Evolutionary conservation across 176 grass and related monocot species (phyloP), one percentile per base, ranked within the genome.

Genomic region (Zea luxurians): DNA sequence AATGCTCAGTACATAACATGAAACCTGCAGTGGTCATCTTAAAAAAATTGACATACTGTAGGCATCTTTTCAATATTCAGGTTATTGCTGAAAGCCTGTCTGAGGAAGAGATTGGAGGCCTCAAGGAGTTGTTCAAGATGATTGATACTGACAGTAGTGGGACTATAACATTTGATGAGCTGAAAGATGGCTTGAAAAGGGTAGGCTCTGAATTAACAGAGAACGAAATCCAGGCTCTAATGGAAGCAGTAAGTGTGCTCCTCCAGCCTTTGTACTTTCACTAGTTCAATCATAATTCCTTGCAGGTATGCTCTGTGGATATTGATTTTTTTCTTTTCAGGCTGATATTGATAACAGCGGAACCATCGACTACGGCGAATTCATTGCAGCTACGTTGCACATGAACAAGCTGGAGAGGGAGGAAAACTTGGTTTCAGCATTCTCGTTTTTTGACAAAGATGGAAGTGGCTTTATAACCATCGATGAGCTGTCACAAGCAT

Each of bases 51-150:
- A 68, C 42, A 81, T 8, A 61, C 12, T 68, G 59, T 67, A 66
- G 0, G 1, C 49, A 68, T 84, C 13, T 63, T 59, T 73, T 55
- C 74, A 81, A 70, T 78, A 61, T 82, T 15, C 78, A 98, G 91
- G 95, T 98, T 73, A 98, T 98, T 86, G 95, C 95, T 74, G 95
- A 94, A 85, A 98, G 91, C 78, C 81, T 98, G 13, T 94, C 89
- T 50, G 91, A 98, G 86, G 95, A 98, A 91, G 95, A 98, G 87
- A 98, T 98, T 86, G 95, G 95, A 73, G 95, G 95, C 55, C 88
- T 98, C 73, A 98, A 88, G 83, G 91, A 98, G 81, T 70, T 98
- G 75, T 98, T 98, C 86, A 94, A 90, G 80, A 98, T 98, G 95
- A 98, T 98, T 48, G 95, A 98, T 84, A 89, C 95, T 27, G 95